Evolutionary conservation across 2,329 filamentous ascomycete genomes (phyloP).

Genomic region (Akanthomyces uredinophilus): DNA sequence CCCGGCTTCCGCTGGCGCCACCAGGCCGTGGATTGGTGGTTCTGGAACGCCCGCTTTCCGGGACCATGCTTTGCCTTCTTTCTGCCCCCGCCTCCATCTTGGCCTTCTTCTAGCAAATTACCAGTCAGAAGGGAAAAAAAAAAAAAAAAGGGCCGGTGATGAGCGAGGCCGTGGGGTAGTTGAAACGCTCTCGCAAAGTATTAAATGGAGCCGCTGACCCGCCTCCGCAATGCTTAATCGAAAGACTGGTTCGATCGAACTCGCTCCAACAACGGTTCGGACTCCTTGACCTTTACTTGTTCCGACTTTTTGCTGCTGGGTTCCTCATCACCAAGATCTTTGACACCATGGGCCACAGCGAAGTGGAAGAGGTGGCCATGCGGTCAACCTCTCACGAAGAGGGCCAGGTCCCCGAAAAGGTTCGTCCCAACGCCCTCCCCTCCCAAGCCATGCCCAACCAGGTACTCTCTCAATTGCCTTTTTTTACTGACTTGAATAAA

Average conservation of each 20-base stretch:
- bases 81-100: background rate
- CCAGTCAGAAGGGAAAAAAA: too few relatives aligned
- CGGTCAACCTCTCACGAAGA: conserved; percentile 1
- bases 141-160: background rate
- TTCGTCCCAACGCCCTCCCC: background rate
- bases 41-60: background rate
- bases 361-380: conserved; percentile 3
- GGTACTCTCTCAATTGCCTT: background rate
- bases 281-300: background rate
- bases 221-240: conserved; percentile 7
- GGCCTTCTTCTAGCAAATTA: too few relatives aligned
- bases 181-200: background rate
- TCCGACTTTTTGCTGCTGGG: background rate
- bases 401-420: conserved; percentile 5
- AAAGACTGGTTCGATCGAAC: background rate
- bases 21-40: background rate
- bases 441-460: too few relatives aligned
- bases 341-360: background rate
- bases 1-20: background rate
- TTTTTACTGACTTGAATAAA: background rate
- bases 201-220: conserved; percentile 7
- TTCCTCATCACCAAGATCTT: background rate
- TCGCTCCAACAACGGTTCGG: background rate
- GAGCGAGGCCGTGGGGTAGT: background rate
- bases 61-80: background rate